Percentiles rank a stretch among this genome's conserved stretches.
phyloP scores from a whole-genome alignment of 2,329 filamentous ascomycete species.

The Phoma sp. region DNA sequence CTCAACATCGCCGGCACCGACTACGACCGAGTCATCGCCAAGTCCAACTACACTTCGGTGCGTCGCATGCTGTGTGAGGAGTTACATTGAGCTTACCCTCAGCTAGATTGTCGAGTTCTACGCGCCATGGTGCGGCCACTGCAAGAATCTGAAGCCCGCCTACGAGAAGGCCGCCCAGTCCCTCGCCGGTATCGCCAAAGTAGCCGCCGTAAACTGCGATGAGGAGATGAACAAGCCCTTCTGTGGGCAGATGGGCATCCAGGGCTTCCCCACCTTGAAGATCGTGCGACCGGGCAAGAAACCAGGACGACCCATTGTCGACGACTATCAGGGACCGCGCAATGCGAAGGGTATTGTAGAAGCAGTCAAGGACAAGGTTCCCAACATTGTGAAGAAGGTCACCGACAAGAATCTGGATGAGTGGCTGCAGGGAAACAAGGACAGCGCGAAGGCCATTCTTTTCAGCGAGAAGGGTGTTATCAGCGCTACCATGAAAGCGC shows the following conservation, averaged over 20 bases:
- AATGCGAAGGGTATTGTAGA: constrained; percentile 88
- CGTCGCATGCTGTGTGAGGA: constrained; percentile 38
- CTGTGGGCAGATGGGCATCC: constrained; percentile 82
- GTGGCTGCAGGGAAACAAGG: constrained; percentile 72
- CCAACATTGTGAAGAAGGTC: constrained; percentile 85
- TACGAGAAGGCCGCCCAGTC: constrained; percentile 93
- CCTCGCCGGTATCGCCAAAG: constrained; percentile 89
- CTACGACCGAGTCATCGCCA: constrained; percentile 81
- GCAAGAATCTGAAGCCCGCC: constrained; percentile 91
- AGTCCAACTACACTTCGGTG: constrained; percentile 92
- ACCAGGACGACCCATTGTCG: constrained; percentile 76
- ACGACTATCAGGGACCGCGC: constrained; percentile 87
- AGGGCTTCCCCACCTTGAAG: constrained; percentile 96
- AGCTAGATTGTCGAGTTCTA: constrained; percentile 70
- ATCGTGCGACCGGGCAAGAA: constrained; percentile 87
- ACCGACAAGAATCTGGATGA: constrained; percentile 78
- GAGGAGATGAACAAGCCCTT: constrained; percentile 89
- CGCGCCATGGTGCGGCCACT: constrained; percentile 97
- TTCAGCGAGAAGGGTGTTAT: constrained; percentile 94
- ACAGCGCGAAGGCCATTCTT: constrained; percentile 81
- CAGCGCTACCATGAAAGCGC: constrained; percentile 77
- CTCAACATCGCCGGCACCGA: constrained; percentile 79
- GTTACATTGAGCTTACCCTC: neutral
- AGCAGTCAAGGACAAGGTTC: constrained; percentile 83
- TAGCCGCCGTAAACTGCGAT: constrained; percentile 94